phyloP scores from a whole-genome alignment of 129 eudicot genomes.

The Logfia minima region DNA sequence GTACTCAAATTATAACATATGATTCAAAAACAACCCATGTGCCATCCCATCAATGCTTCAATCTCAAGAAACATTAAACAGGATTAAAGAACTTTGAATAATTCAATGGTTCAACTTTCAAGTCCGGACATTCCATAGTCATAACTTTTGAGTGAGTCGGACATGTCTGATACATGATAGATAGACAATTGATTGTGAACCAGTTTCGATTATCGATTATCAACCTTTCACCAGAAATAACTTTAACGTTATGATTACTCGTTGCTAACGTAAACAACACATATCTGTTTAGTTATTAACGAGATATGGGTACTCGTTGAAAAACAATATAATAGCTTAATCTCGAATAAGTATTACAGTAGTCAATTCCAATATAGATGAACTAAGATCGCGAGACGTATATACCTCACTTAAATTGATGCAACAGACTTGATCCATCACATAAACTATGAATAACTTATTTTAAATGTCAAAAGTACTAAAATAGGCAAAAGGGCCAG shows the following conservation, averaged over 20 bases:
- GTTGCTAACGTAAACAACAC: not conserved
- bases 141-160: too few species aligned
- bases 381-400: not conserved
- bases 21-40: conserved; percentile 28
- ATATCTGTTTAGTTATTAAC: not conserved
- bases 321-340: not conserved
- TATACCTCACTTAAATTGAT: not conserved
- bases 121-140: too few species aligned
- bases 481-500: not conserved
- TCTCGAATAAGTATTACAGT: not conserved
- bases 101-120: too few species aligned
- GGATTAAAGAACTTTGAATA: conserved; percentile 4
- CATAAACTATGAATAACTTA: not conserved
- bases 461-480: not conserved
- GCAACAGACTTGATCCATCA: not conserved
- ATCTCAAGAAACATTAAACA: conserved; percentile 21
- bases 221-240: not conserved
- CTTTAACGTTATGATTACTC: not conserved
- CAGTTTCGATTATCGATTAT: too few species aligned
- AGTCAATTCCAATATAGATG: not conserved
- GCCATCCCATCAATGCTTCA: conserved; percentile 19
- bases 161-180: too few species aligned
- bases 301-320: not conserved
- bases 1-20: conserved; percentile 23
- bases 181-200: too few species aligned